Evolutionary conservation across 2,329 filamentous ascomycete species (phyloP).

Genomic region (Colletotrichum sp.): DNA sequence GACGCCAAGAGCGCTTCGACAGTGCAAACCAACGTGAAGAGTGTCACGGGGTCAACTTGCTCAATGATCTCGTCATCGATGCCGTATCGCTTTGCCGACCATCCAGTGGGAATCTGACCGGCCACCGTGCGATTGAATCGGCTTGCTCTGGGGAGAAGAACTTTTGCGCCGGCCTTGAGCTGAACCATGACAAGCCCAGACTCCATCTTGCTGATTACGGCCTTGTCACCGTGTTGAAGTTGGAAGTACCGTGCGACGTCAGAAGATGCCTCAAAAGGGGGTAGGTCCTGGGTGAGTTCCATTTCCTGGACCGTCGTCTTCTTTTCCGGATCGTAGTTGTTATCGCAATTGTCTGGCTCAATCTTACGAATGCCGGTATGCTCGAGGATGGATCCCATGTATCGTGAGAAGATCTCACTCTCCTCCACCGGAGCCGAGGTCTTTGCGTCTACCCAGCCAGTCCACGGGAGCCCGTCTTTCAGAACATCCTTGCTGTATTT

Average conservation of each 20-base stretch:
- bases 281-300: constrained; percentile 94
- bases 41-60: constrained; percentile 94
- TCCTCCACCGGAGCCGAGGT: constrained; percentile 93
- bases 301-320: constrained; percentile 95
- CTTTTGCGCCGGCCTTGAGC: constrained; percentile 90
- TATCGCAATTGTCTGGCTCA: constrained; percentile 77
- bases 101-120: constrained; percentile 94
- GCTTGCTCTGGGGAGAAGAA: constrained; percentile 95
- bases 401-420: constrained; percentile 96
- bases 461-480: constrained; percentile 88
- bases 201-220: constrained; percentile 94
- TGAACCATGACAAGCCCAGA: constrained; percentile 93
- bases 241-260: constrained; percentile 97
- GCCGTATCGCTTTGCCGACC: constrained; percentile 95
- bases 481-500: constrained; percentile 96
- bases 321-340: constrained; percentile 87
- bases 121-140: constrained; percentile 96
- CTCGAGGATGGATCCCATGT: constrained; percentile 94
- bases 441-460: constrained; percentile 95
- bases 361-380: constrained; percentile 97
- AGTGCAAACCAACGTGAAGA: constrained; percentile 93
- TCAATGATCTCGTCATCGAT: constrained; percentile 96
- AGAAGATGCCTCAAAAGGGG: constrained; percentile 95
- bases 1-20: constrained; percentile 88
- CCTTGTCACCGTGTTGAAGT: constrained; percentile 94